Evolutionary conservation across 306 rosid genomes (phyloP), one percentile per base, ranked within the genome.

Genomic region (Ammopiptanthus mongolicus): DNA sequence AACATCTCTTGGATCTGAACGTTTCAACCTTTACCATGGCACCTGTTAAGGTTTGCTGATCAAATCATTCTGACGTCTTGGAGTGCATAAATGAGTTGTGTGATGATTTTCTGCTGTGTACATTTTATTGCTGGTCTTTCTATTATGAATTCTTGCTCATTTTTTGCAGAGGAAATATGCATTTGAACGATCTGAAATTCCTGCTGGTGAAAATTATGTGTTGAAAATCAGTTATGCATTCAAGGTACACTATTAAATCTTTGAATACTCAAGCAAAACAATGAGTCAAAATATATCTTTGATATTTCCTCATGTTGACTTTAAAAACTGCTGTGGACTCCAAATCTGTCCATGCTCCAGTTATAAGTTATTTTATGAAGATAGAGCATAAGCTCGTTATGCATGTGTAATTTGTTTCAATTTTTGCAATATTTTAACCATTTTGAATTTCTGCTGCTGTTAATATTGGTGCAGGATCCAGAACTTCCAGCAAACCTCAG

Each of bases 161-260:
- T 67, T 70, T 44, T 80, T 56, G 58, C 90, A 95, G 99, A 95
- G 97, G 85, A 95, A 83, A 41, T 92, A 92, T 74, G 97, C 97
- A 81, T 95, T 92, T 88, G 97, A 90, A 64, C 87, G 91, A 59
- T 75, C 80, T 69, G 99, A 95, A 81, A 81, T 92, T 81, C 93
- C 97, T 42, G 12, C 79, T 9, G 99, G 99, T 62, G 97, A 95
- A 66, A 90, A 79, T 78, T 90, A 88, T 71, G 99, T 84, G 60
- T 86, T 95, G 59, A 95, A 95, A 88, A 86, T 95, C 67, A 95
- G 78, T 76, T 95, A 95, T 82, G 90, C 93, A 39, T 95, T 90
- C 88, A 92, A 86, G 97, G 99, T 92, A 82, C 72, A 73, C 59
- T 47, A 50, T 62, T 70, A 18, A 36, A 78, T 75, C 31, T 48